Conservation (phyloP, 2,329 filamentous ascomycete genomes). For the Aspergillus udagawae region DNA sequence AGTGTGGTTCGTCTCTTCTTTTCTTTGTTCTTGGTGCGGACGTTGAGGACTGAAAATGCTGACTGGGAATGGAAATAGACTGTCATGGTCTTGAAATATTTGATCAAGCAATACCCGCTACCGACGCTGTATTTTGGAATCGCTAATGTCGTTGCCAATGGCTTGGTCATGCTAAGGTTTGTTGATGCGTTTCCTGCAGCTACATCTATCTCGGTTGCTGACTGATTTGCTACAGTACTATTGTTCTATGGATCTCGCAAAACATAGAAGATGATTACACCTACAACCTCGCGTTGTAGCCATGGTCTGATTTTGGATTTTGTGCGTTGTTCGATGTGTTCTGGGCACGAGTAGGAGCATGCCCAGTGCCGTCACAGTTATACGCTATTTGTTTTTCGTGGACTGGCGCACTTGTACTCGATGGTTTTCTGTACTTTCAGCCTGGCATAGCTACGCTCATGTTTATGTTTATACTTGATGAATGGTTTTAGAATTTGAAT, state of each 20-base stretch:
- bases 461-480: not conserved
- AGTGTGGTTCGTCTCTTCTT: constrained; percentile 49
- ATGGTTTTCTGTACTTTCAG: not conserved
- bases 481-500: not conserved
- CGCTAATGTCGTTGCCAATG: constrained; percentile 63
- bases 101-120: constrained; percentile 56
- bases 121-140: constrained; percentile 65
- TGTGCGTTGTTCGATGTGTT: not conserved
- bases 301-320: not conserved
- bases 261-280: constrained; percentile 72
- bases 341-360: not conserved
- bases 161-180: constrained; percentile 63
- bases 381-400: not conserved
- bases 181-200: not conserved
- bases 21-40: not conserved
- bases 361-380: not conserved
- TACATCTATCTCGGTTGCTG: constrained; percentile 17
- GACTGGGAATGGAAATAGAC: constrained; percentile 36
- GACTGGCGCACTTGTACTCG: constrained; percentile 1
- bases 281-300: constrained; percentile 61
- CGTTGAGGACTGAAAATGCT: constrained; percentile 1
- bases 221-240: constrained; percentile 44
- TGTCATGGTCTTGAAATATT: constrained; percentile 65
- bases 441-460: not conserved
- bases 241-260: constrained; percentile 66